These are phyloP conservation scores for Boechera divaricarpa DNA, from an alignment of 345 rosid species.

Conservation along the genomic window DNA sequence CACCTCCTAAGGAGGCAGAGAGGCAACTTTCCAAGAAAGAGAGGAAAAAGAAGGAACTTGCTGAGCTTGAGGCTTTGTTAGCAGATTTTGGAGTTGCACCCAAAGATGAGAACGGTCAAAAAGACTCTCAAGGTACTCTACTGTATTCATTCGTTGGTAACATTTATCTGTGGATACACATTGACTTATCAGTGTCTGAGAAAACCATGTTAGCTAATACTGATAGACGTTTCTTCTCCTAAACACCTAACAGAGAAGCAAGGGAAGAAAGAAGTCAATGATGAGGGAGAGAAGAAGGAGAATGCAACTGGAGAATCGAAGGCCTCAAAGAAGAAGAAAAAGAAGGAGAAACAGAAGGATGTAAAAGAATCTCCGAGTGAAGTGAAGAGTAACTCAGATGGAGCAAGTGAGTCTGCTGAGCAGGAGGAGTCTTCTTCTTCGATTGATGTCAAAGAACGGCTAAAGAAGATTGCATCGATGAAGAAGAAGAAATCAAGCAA, in stretches of 20 bases:
- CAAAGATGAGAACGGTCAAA: conserved; percentile 56
- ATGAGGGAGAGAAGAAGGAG: conserved; percentile 46
- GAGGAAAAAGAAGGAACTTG: conserved; percentile 86
- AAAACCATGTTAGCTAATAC: conserved; percentile 5
- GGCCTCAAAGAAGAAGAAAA: conserved; percentile 48
- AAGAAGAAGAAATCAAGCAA: conserved; percentile 85
- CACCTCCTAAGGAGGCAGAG: conserved; percentile 69
- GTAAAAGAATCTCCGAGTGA: conserved; percentile 52
- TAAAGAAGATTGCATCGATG: conserved; percentile 61
- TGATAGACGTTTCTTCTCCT: background rate
- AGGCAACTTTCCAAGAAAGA: conserved; percentile 93
- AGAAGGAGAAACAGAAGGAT: conserved; percentile 45
- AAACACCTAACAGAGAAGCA: conserved; percentile 43
- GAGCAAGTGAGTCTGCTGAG: conserved; percentile 40
- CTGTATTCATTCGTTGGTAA: background rate
- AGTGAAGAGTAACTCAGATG: conserved; percentile 44
- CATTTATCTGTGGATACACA: background rate
- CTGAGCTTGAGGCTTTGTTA: conserved; percentile 83
- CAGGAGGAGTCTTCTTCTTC: conserved; percentile 48
- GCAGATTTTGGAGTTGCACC: conserved; percentile 70
- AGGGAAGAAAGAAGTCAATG: conserved; percentile 56
- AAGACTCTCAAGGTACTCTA: conserved; percentile 53
- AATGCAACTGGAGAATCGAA: conserved; percentile 40
- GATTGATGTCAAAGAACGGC: conserved; percentile 63
- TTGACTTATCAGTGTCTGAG: background rate